phyloP scores from a whole-genome alignment of 257 asterid genomes.

The Agastache rugosa region DNA sequence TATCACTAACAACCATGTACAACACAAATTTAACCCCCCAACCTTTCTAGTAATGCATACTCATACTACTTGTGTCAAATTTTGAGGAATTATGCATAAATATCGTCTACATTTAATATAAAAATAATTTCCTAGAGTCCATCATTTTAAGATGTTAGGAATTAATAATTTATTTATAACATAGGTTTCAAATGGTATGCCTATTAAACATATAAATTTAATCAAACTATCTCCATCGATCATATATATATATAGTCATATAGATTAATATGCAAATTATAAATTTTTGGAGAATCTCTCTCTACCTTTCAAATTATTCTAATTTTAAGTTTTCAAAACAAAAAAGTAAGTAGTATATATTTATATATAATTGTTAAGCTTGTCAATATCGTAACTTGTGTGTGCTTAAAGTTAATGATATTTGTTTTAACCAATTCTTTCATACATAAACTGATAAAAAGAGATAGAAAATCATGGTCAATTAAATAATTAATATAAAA shows the following conservation, averaged over 20 bases:
- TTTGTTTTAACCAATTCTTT: too few relatives aligned
- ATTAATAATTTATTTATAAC: too few relatives aligned
- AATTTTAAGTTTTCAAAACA: conserved; percentile 15
- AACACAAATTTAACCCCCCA: too few relatives aligned
- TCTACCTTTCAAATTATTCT: background rate
- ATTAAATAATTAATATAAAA: background rate
- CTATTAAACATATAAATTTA: too few relatives aligned
- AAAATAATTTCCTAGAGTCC: background rate
- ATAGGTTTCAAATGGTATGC: too few relatives aligned
- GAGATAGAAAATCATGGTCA: background rate
- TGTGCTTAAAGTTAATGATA: background rate
- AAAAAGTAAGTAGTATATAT: background rate
- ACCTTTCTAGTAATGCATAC: too few relatives aligned
- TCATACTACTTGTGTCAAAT: too few relatives aligned
- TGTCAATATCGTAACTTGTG: background rate
- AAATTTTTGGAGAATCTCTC: background rate
- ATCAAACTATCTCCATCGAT: conserved; percentile 1
- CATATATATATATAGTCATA: background rate
- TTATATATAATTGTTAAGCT: background rate
- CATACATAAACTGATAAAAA: too few relatives aligned
- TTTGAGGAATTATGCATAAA: too few relatives aligned
- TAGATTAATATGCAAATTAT: too few relatives aligned
- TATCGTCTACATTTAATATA: background rate
- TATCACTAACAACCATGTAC: too few relatives aligned
- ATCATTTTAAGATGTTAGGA: background rate